phyloP scores from a whole-genome alignment of 192 early-diverging fungal species.

The Bifiguratus adelaidae region DNA sequence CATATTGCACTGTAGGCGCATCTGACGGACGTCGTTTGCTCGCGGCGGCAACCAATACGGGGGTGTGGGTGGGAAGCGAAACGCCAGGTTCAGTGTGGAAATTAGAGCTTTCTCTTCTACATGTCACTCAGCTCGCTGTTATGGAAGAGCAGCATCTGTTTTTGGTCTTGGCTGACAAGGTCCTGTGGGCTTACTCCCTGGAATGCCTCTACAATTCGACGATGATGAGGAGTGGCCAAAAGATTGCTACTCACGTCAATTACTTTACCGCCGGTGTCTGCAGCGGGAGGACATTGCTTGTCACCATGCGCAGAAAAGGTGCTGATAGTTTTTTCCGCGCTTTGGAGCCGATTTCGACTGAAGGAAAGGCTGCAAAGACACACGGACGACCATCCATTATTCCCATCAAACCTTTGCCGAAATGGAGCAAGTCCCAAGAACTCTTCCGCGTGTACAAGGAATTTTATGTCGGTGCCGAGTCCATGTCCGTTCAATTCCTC shows the following conservation, averaged over 20 bases:
- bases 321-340: constrained; percentile 20
- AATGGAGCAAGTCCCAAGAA: no score
- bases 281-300: constrained; percentile 41
- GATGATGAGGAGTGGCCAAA: constrained; percentile 29
- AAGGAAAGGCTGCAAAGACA: neutral
- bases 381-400: no score
- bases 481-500: constrained; percentile 79
- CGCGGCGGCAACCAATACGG: constrained; percentile 75
- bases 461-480: constrained; percentile 89
- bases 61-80: constrained; percentile 70
- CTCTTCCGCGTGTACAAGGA: constrained; percentile 74
- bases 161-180: constrained; percentile 73
- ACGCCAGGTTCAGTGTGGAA: constrained; percentile 13
- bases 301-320: constrained; percentile 16
- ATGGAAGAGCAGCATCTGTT: constrained; percentile 69
- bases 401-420: no score
- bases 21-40: constrained; percentile 44
- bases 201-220: constrained; percentile 59
- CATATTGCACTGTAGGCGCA: constrained; percentile 6
- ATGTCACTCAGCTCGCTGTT: constrained; percentile 73
- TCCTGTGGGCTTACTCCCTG: constrained; percentile 61
- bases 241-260: constrained; percentile 27
- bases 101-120: constrained; percentile 28
- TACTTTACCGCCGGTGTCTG: constrained; percentile 67
- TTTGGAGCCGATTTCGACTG: constrained; percentile 4